A percentile compares a stretch with the other conserved stretches of the same genome.
These are phyloP conservation scores for Tilletiopsis washingtonensis DNA, from an alignment of 1,284 basidiomycete species.

Conservation along the genomic window DNA sequence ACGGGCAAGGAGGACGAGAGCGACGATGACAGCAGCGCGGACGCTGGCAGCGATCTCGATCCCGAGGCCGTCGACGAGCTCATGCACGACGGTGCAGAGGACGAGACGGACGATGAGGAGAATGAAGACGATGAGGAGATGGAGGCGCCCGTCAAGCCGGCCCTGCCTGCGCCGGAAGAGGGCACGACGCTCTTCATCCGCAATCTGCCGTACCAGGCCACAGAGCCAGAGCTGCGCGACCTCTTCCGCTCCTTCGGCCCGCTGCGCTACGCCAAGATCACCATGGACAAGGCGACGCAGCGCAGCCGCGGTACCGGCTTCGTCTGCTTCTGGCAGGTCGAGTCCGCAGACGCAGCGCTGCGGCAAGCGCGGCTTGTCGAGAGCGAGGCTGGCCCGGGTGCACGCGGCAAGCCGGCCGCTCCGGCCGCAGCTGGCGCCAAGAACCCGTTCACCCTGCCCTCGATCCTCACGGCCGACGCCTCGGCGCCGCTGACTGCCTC, in stretches of 20 bases:
- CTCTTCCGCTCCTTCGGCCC: constrained; percentile 65
- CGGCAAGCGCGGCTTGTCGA: constrained; percentile 57
- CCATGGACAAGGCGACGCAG: constrained; percentile 73
- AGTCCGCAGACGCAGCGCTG: constrained; percentile 77
- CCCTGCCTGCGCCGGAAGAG: constrained; percentile 35
- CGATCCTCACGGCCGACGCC: constrained; percentile 71
- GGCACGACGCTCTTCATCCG: constrained; percentile 91
- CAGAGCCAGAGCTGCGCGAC: constrained; percentile 39
- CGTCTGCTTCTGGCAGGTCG: constrained; percentile 92
- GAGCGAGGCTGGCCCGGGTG: constrained; percentile 20
- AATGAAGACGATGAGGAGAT: constrained; percentile 44
- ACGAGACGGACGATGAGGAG: constrained; percentile 34
- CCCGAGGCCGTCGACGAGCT: constrained; percentile 50
- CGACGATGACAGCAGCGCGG: constrained; percentile 19
- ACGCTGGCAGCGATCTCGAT: constrained; percentile 32
- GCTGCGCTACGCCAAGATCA: constrained; percentile 84
- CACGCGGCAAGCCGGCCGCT: constrained; percentile 5
- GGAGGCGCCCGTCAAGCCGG: constrained; percentile 33
- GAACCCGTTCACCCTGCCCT: constrained; percentile 41
- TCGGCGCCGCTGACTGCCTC: constrained; percentile 73
- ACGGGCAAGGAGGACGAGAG: constrained; percentile 48
- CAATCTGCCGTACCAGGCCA: constrained; percentile 81
- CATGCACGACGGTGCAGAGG: constrained; percentile 46
- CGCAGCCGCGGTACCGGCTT: constrained; percentile 77
- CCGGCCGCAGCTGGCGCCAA: constrained; percentile 11